These are phyloP conservation scores for Calonectria hongkongensis DNA, from an alignment of 2,329 filamentous ascomycete species.

Conservation along the genomic window DNA sequence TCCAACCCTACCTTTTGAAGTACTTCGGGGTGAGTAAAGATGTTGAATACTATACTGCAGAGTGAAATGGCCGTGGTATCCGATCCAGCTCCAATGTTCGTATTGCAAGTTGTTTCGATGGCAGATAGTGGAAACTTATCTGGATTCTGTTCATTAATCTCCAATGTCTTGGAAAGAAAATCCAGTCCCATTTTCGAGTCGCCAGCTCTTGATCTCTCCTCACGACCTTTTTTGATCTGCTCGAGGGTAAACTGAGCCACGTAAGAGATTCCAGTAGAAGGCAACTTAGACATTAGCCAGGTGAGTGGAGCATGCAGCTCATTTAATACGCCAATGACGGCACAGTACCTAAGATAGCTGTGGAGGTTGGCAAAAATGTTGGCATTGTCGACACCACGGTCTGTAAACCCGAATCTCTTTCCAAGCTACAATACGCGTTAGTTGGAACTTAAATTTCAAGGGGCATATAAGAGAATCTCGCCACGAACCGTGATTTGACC, in stretches of 20 bases:
- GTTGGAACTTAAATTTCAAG: background rate
- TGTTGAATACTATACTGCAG: conserved; percentile 58
- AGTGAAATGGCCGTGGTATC: conserved; percentile 60
- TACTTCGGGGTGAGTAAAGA: conserved; percentile 56
- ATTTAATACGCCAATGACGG: conserved; percentile 17
- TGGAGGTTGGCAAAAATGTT: conserved; percentile 21
- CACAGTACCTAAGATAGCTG: conserved; percentile 27
- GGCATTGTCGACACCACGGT: conserved; percentile 8
- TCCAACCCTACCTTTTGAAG: conserved; percentile 7
- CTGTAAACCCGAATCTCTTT: conserved; percentile 26
- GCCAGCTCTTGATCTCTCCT: background rate
- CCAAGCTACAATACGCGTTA: background rate
- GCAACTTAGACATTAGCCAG: conserved; percentile 22
- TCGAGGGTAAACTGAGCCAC: background rate
- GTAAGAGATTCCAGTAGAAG: background rate
- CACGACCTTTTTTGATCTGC: conserved; percentile 2
- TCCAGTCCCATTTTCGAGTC: background rate
- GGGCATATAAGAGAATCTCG: background rate
- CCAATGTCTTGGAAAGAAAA: conserved; percentile 25
- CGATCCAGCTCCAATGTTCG: conserved; percentile 57
- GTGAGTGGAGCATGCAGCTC: conserved; percentile 10
- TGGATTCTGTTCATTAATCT: conserved; percentile 6
- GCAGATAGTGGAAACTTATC: conserved; percentile 10
- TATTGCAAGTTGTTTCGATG: conserved; percentile 12
- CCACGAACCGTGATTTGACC: conserved; percentile 32